A percentile compares a stretch with the other conserved stretches of the same genome.
Conservation (phyloP, 768 basidiomycete species). For the Russula vinacea region DNA sequence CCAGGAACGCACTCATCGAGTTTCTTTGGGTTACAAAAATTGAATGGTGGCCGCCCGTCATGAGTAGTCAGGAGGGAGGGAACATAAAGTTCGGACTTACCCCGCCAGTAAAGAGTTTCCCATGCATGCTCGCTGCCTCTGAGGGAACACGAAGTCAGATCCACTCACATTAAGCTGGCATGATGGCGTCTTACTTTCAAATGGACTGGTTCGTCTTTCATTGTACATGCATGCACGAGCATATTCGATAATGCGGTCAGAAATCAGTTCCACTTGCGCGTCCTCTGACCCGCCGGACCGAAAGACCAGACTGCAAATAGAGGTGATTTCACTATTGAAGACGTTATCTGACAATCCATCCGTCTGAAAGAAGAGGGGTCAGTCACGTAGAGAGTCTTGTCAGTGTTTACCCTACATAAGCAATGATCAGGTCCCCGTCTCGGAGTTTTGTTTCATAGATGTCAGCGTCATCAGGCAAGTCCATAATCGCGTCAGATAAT, state of each 20-base stretch:
- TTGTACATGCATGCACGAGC: conserved; percentile 68
- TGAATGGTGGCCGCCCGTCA: conserved; percentile 2
- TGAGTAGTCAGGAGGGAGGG: conserved; percentile 20
- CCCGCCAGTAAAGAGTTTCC: conserved; percentile 65
- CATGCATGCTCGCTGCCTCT: conserved; percentile 65
- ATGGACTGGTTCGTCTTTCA: conserved; percentile 63
- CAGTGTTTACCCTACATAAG: conserved; percentile 42
- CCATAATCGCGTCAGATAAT: conserved; percentile 34
- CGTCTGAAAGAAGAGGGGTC: conserved; percentile 40
- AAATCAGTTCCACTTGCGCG: conserved; percentile 63
- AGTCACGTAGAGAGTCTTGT: neutral
- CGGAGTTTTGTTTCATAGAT: conserved; percentile 46
- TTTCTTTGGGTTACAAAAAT: conserved; percentile 49
- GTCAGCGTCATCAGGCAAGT: conserved; percentile 45
- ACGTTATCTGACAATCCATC: conserved; percentile 56
- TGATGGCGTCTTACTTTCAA: conserved; percentile 53
- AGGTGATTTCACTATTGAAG: conserved; percentile 65
- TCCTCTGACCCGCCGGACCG: conserved; percentile 45
- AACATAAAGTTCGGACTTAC: conserved; percentile 46
- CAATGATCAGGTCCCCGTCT: conserved; percentile 52
- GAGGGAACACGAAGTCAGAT: conserved; percentile 8
- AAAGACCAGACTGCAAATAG: conserved; percentile 65
- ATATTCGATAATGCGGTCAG: conserved; percentile 69
- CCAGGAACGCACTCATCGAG: conserved; percentile 62
- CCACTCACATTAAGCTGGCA: neutral